Conservation (phyloP, 306 rosid species). For the Alnus rubra region DNA sequence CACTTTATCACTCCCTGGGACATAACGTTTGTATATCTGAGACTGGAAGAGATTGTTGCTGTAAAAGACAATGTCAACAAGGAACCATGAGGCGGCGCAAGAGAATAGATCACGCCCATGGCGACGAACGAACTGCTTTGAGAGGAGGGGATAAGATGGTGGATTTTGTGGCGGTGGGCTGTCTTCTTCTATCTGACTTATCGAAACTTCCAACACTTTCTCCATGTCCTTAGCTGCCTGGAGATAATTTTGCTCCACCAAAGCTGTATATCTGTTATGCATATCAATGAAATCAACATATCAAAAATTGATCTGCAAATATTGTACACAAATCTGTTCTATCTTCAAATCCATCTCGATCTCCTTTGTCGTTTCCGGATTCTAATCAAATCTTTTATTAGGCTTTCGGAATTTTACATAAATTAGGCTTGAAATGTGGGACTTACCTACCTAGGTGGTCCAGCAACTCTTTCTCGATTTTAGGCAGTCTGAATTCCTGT, state of each 20-base stretch:
- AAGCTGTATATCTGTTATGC: slow-evolving; percentile 60
- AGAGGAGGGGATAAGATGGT: slow-evolving; percentile 41
- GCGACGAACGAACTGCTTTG: slow-evolving; percentile 47
- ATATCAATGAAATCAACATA: background rate
- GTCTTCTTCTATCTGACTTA: slow-evolving; percentile 54
- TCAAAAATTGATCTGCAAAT: too few species aligned
- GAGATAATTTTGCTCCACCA: slow-evolving; percentile 60
- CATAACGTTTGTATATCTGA: slow-evolving; percentile 39
- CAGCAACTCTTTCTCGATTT: too few species aligned
- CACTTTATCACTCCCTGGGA: rapidly evolving
- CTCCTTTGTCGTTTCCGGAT: background rate
- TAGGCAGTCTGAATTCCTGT: too few species aligned
- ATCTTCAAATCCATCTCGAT: too few species aligned
- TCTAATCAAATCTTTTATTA: too few species aligned
- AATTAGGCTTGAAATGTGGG: too few species aligned
- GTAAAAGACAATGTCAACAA: slow-evolving; percentile 71
- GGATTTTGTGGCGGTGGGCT: slow-evolving; percentile 11
- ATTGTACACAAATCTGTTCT: background rate
- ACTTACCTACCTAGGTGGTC: too few species aligned
- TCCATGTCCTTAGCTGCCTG: slow-evolving; percentile 80
- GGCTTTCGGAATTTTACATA: too few species aligned
- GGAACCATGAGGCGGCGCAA: slow-evolving; percentile 58
- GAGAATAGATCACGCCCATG: slow-evolving; percentile 74
- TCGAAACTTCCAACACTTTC: slow-evolving; percentile 55
- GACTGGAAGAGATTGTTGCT: slow-evolving; percentile 73